Evolutionary conservation across 306 rosid genomes (phyloP).

Genomic region (Cyclanthera cordifolia): DNA sequence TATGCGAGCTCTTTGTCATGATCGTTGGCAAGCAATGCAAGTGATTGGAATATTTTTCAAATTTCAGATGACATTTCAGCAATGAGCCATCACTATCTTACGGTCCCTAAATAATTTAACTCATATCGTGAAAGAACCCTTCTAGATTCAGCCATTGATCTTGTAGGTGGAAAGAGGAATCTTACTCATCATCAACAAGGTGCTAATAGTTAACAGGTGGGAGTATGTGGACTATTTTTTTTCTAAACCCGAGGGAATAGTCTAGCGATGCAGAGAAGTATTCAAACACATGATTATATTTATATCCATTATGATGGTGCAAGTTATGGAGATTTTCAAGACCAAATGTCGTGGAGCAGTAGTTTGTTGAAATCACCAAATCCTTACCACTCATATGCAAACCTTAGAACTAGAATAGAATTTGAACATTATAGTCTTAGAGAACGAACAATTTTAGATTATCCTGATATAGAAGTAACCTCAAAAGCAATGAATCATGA

Average conservation of each 20-base stretch:
- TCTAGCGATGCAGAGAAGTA: constrained; percentile 37
- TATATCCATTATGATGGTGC: constrained; percentile 34
- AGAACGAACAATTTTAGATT: constrained; percentile 30
- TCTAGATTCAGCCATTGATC: constrained; percentile 32
- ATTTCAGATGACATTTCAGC: constrained; percentile 38
- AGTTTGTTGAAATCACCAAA: constrained; percentile 34
- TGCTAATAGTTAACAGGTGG: constrained; percentile 44
- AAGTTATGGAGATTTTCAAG: constrained; percentile 37
- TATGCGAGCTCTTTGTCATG: constrained; percentile 35
- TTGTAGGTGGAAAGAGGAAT: constrained; percentile 37
- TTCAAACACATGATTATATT: constrained; percentile 34
- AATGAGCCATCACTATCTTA: constrained; percentile 26
- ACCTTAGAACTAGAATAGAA: constrained; percentile 29
- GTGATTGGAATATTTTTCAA: constrained; percentile 34
- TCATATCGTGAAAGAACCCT: constrained; percentile 41
- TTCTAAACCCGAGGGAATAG: constrained; percentile 32
- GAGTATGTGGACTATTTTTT: constrained; percentile 33
- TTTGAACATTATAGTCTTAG: constrained; percentile 28
- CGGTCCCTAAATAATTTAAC: constrained; percentile 31
- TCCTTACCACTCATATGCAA: constrained; percentile 29
- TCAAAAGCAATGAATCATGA: constrained; percentile 34
- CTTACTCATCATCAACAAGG: constrained; percentile 23
- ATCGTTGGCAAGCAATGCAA: constrained; percentile 32
- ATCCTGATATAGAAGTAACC: constrained; percentile 41
- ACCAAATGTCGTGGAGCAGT: constrained; percentile 24